Evolutionary conservation across 257 asterid species (phyloP), one percentile per base, ranked within the genome.

Genomic region (Eucommia ulmoides): DNA sequence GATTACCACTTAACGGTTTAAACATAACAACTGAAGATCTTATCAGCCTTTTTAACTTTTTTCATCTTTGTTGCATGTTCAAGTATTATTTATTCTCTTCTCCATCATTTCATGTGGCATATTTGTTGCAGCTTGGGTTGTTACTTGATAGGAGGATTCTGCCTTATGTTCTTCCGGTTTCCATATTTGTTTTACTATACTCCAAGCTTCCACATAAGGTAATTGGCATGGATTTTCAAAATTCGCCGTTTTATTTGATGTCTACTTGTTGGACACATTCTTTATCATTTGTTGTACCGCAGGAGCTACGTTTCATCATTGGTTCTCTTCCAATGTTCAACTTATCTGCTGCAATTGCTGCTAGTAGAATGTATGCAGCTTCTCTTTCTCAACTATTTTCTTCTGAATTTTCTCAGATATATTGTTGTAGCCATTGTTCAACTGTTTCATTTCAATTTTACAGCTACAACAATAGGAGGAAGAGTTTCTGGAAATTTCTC

Each of bases 161-260:
- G 54, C 41, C 67, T 56, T 82, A 80, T 53, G 52, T 77, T 46
- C 62, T 80, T 69, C 98, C 98, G 23, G 82, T 63, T 73, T 59
- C 85, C 53, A 69, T 84, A 14, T 89, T 89, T 77, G 82, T 85
- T 60, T 53, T 75, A 55, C 85, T 89, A 51, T 89, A 89, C 69
- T 82, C 94, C 2, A 89, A 89, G 76, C 96, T 89, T 65, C 88
- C 98, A 19, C 98, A 89, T 74, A 89, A 85, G 96, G 98, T 89
- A 78, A 56, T 26, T 51, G 50, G 45, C 46, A 49, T 10, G 19
- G 23, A 25, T 22, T 48, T 49, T 18, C 14, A 23, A 26, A 33
- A 55, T 51, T 21, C 46, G 29, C 54, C 35, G 25, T 61, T 53
- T 51, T 46, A 24, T 48, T 65, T 49, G 60, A 23, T 21, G 57